Base-by-base conservation (phyloP, 1,139 yeast species). In the Sugiyamaella xylanicola region DNA sequence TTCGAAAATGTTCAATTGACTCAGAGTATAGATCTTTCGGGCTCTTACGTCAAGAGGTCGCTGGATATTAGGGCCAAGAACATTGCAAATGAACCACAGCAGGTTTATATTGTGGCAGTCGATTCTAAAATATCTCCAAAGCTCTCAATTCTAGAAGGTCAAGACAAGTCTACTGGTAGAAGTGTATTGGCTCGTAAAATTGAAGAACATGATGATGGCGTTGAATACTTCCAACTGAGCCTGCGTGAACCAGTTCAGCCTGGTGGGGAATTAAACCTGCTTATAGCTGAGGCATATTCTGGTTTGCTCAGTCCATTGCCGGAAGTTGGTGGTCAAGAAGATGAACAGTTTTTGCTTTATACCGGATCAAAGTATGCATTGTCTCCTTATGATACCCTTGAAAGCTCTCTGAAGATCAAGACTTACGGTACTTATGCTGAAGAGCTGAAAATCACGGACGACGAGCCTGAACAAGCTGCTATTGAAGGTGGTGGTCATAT, bases 161-260 rank as follows among this genome's bases (percentile, higher is more conserved):
- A 70, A 44, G 63, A 62, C 41, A 56, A 56, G 36, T 47, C 47
- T 4, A 52, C 59, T n/a, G 57, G 61, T 8, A 53, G 53, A 41
- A 48, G 50, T n/a, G 56, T 58, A 16, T 53, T 57, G 13, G 56
- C 62, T 11, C 54, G 56, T 0, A 59, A 47, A 35, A 22, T 43
- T 11, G 48, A 44, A 13, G 61, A 54, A 7, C 65, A 58, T 43
- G 57, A 56, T 51, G 59, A 61, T 16, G 51, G 53, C 25, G 59
- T 75, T 53, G 73, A 67, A 59, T 80, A 78, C 64, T 79, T 81
- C 64, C 73, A 75, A 58, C 66, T 90, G 32, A 65, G 62, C n/a
- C 72, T 87, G 36, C 87, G 91, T 17, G 75, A 76, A 53, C 87
- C 95, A 37, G 72, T 92, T 56, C 80, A 86, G 4, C 88, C 95